Conservation (phyloP, 495 filamentous ascomycete species). For the Tetracladium marchalianum region DNA sequence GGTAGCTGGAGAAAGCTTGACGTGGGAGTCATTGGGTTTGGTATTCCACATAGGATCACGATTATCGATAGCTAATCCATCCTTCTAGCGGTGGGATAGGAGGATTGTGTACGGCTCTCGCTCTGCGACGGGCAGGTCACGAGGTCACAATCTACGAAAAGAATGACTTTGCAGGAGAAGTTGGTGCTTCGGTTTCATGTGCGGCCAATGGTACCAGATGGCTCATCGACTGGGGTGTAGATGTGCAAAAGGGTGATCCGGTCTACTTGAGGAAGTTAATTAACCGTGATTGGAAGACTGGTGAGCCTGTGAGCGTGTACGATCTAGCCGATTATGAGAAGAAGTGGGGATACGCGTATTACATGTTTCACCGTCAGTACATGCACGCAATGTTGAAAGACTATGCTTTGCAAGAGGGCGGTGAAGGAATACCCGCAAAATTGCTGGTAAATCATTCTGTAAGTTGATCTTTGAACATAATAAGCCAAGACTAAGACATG, state of each 20-base stretch:
- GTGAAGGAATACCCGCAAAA: constrained; percentile 31
- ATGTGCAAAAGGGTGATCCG: constrained; percentile 21
- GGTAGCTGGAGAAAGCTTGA: constrained; percentile 8
- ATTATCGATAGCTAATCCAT: neutral
- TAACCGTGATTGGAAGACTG: constrained; percentile 31
- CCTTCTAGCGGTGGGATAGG: constrained; percentile 15
- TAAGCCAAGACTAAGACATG: no score
- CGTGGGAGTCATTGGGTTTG: constrained; percentile 15
- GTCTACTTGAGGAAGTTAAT: constrained; percentile 27
- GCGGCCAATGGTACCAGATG: constrained; percentile 45
- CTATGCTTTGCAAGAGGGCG: constrained; percentile 31
- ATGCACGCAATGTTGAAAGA: constrained; percentile 47
- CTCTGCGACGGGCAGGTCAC: constrained; percentile 42
- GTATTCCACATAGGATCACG: constrained; percentile 5
- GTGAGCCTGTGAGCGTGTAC: constrained; percentile 27
- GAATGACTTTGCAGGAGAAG: constrained; percentile 40
- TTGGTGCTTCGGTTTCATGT: constrained; percentile 49
- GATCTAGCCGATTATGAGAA: constrained; percentile 34
- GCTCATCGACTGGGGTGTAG: constrained; percentile 33
- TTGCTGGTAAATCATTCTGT: constrained; percentile 35
- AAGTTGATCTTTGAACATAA: constrained; percentile 21
- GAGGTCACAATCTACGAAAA: constrained; percentile 45
- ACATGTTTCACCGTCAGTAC: constrained; percentile 47
- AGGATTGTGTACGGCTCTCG: constrained; percentile 47
- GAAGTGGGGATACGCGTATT: constrained; percentile 36